Evolutionary conservation across 2,329 filamentous ascomycete genomes (phyloP).

Genomic region (Aspergillus phoenicis): DNA sequence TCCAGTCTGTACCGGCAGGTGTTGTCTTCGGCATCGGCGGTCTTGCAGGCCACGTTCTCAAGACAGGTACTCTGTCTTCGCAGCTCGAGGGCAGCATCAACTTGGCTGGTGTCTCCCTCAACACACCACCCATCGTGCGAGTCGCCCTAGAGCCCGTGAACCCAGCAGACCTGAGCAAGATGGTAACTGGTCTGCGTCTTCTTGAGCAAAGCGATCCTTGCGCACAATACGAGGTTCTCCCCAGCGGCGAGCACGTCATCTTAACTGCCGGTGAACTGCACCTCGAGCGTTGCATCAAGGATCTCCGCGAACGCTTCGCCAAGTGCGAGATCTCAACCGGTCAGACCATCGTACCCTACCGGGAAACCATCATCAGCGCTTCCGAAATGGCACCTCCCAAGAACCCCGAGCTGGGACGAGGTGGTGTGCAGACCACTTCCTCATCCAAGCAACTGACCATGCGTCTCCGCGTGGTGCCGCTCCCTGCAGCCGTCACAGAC

Average conservation of each 20-base stretch:
- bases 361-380: constrained; percentile 84
- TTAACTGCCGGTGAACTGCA: constrained; percentile 93
- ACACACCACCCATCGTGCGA: constrained; percentile 87
- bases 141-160: constrained; percentile 93
- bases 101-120: constrained; percentile 79
- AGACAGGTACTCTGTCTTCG: constrained; percentile 91
- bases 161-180: constrained; percentile 87
- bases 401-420: constrained; percentile 83
- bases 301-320: constrained; percentile 89
- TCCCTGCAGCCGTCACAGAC: constrained; percentile 77
- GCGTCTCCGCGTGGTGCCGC: constrained; percentile 72
- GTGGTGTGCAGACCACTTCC: constrained; percentile 73
- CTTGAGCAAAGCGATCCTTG: constrained; percentile 95
- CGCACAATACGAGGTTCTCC: constrained; percentile 90
- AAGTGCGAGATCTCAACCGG: constrained; percentile 93
- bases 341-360: constrained; percentile 91
- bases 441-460: constrained; percentile 85
- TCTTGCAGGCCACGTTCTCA: constrained; percentile 89
- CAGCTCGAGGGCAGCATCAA: constrained; percentile 85
- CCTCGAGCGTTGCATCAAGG: constrained; percentile 88
- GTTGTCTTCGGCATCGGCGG: constrained; percentile 95
- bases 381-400: constrained; percentile 90
- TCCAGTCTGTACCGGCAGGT: constrained; percentile 84
- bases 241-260: constrained; percentile 92
- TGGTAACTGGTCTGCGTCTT: constrained; percentile 84